These are phyloP conservation scores for Groenewaldozyma auringiensis DNA, from an alignment of 1,139 yeast species.

Conservation along the genomic window DNA sequence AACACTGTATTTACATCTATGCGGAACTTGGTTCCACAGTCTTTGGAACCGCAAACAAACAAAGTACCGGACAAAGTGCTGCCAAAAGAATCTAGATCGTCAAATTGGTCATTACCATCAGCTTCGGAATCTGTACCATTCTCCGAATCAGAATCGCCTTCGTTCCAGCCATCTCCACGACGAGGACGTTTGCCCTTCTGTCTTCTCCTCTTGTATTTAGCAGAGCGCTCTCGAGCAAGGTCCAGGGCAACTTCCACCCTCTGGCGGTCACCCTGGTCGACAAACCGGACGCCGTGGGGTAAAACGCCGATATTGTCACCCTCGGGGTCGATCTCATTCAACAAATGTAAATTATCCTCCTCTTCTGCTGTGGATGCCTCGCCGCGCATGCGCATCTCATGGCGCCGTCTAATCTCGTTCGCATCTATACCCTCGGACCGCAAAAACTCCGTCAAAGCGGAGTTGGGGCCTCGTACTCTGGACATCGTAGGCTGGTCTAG, in stretches of 20 bases:
- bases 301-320: conserved; percentile 2
- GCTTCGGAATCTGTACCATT: conserved; percentile 12
- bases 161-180: conserved; percentile 27
- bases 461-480: conserved; percentile 32
- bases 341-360: conserved; percentile 7
- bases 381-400: conserved; percentile 33
- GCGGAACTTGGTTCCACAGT: conserved; percentile 49
- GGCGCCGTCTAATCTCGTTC: conserved; percentile 62
- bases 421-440: conserved; percentile 79
- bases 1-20: conserved; percentile 57
- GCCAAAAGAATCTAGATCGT: not conserved
- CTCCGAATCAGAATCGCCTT: conserved; percentile 31
- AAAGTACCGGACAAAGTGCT: not conserved
- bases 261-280: not conserved
- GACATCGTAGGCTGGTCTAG: conserved; percentile 6
- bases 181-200: conserved; percentile 18
- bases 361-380: conserved; percentile 15
- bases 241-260: conserved; percentile 9
- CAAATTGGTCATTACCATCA: conserved; percentile 22
- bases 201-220: conserved; percentile 16
- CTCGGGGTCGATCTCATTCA: not conserved
- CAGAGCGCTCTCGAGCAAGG: not conserved
- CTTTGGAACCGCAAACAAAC: conserved; percentile 15
- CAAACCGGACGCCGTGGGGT: not conserved
- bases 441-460: conserved; percentile 37